Conservation (phyloP, 495 filamentous ascomycete species). For the Pseudoneurospora amorphoporcata region DNA sequence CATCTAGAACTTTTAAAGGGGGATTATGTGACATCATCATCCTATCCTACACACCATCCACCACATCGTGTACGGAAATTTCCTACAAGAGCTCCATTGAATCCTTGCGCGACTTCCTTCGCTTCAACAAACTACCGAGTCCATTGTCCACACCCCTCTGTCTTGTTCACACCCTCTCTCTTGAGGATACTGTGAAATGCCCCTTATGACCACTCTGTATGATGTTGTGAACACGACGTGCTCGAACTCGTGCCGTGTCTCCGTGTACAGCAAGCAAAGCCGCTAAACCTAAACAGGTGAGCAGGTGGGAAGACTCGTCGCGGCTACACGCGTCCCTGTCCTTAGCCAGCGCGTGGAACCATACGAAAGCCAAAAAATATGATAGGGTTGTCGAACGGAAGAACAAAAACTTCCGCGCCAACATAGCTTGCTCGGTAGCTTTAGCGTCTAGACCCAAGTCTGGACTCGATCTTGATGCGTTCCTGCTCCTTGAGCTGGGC, state of each 20-base stretch:
- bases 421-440: background rate
- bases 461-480: slow-evolving; percentile 61
- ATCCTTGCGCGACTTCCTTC: background rate
- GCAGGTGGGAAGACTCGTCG: background rate
- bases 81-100: background rate
- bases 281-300: background rate
- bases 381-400: background rate
- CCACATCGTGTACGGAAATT: background rate
- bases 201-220: background rate
- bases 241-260: background rate
- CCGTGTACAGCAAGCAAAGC: background rate
- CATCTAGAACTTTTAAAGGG: background rate
- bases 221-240: background rate
- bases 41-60: background rate
- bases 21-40: background rate
- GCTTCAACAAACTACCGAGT: background rate
- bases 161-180: background rate
- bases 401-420: background rate
- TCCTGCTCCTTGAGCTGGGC: slow-evolving; percentile 53
- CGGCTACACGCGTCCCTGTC: slow-evolving; percentile 3
- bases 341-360: slow-evolving; percentile 4
- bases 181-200: background rate
- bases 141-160: background rate
- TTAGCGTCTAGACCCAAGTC: slow-evolving; percentile 37
- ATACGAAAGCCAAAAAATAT: background rate